phyloP scores from a whole-genome alignment of 208 protist species.

The Novymonas esmeraldas region DNA sequence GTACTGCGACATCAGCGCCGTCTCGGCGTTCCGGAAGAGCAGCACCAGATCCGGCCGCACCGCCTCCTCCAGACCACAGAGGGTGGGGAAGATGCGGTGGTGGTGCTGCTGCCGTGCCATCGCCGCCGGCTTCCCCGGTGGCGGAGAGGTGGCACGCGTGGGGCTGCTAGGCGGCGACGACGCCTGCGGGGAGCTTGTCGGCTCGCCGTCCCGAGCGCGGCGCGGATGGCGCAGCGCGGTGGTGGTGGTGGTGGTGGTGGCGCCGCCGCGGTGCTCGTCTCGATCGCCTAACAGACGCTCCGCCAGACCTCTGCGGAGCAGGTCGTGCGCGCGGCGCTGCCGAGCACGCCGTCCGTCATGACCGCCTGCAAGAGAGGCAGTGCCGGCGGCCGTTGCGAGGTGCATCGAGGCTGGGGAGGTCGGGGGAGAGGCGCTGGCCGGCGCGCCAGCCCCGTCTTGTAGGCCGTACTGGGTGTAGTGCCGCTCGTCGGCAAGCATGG shows the following conservation, averaged over 20 bases:
- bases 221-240: neutral
- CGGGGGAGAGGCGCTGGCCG: neutral
- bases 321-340: slow-evolving; percentile 31
- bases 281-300: slow-evolving; percentile 4
- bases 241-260: neutral
- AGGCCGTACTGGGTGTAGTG: slow-evolving; percentile 12
- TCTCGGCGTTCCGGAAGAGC: slow-evolving; percentile 29
- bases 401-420: neutral
- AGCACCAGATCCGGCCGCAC: slow-evolving; percentile 34
- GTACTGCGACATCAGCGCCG: slow-evolving; percentile 37
- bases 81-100: slow-evolving; percentile 28
- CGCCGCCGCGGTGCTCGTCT: neutral
- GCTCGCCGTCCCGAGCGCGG: neutral
- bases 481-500: slow-evolving; percentile 45
- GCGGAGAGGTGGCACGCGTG: neutral
- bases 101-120: slow-evolving; percentile 17
- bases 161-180: neutral
- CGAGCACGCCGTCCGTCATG: neutral
- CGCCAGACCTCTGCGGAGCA: slow-evolving; percentile 27
- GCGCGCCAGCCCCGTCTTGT: neutral
- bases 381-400: neutral
- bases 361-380: neutral
- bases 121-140: neutral
- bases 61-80: slow-evolving; percentile 29
- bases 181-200: neutral